Evolutionary conservation across 768 basidiomycete genomes (phyloP), one percentile per base, ranked within the genome.

Genomic region (Auriscalpium orientale): DNA sequence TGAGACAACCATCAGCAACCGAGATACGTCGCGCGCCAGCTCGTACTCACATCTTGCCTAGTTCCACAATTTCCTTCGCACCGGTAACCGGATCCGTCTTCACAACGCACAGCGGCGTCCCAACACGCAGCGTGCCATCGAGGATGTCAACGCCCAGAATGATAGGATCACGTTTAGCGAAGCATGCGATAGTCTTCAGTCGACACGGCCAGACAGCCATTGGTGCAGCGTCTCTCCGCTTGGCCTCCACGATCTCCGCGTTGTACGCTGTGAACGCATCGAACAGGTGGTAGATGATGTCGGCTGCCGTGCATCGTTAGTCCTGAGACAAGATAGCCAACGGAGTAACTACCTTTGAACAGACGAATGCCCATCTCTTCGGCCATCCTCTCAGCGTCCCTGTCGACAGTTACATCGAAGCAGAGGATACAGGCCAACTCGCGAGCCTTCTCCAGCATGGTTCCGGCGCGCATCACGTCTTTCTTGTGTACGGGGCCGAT

Each of bases 241-340:
- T 95, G n/a, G 91, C 91, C 70, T 97, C 95, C 56, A 79, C 78
- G 53, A 98, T 93, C 72, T 92, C 90, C 57, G 80, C 79, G 67
- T 95, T 95, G 72, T 98, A 98, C 1, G 85, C 89, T 45, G 85
- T 97, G 76, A 98, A 98, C 15, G 92, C 83, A 67, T 98, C 95
- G 68, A 98, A 98, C 46, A 99, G 74, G 69, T 98, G 95, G 71
- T 99, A 99, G 64, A 99, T 98, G 68, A 98, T 98, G 70, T 97
- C 94, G 59, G 95, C 95, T 98, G 68, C 28, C 38, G 51, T 38
- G 8, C 10, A 8, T 8, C 40, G 56, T 13, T 62, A 59, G 28
- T 51, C 13, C 35, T n/a, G 22, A 18, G 53, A 28, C 1, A 34
- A 20, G 11, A 15, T 3, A 57, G 20, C 12, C 38, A 13, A 21